These are phyloP conservation scores for Scheffersomyces titani DNA, from an alignment of 1,139 yeast genomes.

Conservation along the genomic window DNA sequence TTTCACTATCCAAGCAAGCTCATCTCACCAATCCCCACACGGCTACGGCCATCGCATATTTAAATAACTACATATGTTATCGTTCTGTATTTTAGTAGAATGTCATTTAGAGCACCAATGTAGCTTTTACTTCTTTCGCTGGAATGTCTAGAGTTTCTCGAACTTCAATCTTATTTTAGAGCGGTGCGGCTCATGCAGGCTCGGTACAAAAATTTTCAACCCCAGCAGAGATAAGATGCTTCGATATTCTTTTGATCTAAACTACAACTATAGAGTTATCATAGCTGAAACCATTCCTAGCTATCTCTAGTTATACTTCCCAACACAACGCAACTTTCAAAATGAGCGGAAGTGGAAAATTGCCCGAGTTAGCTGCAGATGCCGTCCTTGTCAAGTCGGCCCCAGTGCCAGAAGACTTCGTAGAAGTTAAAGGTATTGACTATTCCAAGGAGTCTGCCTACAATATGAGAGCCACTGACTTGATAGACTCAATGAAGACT, in stretches of 20 bases:
- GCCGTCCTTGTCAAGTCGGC: conserved; percentile 88
- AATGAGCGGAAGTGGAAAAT: conserved; percentile 10
- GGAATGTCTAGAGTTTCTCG: not conserved
- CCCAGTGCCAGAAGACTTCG: conserved; percentile 80
- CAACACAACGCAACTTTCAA: not conserved
- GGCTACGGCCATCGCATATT: not conserved
- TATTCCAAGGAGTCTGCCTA: conserved; percentile 69
- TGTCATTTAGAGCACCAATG: not conserved
- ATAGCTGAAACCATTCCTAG: not conserved
- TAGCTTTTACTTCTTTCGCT: not conserved
- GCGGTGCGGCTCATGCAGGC: not conserved
- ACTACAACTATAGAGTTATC: not conserved
- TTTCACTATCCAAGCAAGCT: not conserved
- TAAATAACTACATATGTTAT: not conserved
- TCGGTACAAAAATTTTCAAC: not conserved
- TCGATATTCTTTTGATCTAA: not conserved
- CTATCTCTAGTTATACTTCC: not conserved
- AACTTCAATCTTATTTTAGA: not conserved
- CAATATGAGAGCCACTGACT: conserved; percentile 75
- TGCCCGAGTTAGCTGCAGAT: conserved; percentile 72
- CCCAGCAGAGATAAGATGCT: not conserved
- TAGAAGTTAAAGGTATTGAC: conserved; percentile 83
- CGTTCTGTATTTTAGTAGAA: not conserved
- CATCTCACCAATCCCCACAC: not conserved
- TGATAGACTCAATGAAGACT: conserved; percentile 77